Percentiles rank a stretch among this genome's conserved stretches.
phyloP scores from a whole-genome alignment of 1,284 basidiomycete genomes.

The Ustilago tritici region DNA sequence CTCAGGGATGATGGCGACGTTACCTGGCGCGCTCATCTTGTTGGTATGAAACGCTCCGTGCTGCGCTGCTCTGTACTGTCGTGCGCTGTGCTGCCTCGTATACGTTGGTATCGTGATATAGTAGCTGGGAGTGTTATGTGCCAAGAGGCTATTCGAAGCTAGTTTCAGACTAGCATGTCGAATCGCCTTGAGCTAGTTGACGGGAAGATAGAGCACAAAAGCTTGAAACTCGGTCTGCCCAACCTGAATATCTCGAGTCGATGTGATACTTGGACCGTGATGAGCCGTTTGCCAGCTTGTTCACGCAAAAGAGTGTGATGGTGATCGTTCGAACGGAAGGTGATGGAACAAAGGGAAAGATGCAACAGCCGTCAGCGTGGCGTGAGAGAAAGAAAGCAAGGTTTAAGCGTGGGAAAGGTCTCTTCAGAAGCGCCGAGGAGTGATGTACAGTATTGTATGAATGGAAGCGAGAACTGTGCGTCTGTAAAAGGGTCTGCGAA shows the following conservation, averaged over 20 bases:
- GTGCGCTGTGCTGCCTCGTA: background rate
- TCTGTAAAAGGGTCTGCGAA: background rate
- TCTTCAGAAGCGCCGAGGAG: background rate
- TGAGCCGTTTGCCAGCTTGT: background rate
- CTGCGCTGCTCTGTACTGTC: background rate
- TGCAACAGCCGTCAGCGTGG: background rate
- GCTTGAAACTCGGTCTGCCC: background rate
- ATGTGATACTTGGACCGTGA: background rate
- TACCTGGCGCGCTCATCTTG: constrained; percentile 32
- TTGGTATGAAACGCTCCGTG: background rate
- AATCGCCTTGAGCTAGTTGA: background rate
- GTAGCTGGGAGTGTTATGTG: background rate
- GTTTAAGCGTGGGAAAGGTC: background rate
- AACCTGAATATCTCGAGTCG: background rate
- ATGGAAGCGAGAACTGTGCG: background rate
- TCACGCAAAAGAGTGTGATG: background rate
- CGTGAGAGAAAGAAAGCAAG: background rate
- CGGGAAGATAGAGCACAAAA: background rate
- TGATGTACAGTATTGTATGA: background rate
- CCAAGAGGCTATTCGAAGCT: background rate
- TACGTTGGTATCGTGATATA: too few species aligned
- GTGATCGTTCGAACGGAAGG: background rate
- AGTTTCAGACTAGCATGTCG: background rate
- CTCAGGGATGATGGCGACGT: constrained; percentile 44
- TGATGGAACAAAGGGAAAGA: background rate